Evolutionary conservation across 176 grass and related monocot genomes (phyloP).

Genomic region (Avena insularis): DNA sequence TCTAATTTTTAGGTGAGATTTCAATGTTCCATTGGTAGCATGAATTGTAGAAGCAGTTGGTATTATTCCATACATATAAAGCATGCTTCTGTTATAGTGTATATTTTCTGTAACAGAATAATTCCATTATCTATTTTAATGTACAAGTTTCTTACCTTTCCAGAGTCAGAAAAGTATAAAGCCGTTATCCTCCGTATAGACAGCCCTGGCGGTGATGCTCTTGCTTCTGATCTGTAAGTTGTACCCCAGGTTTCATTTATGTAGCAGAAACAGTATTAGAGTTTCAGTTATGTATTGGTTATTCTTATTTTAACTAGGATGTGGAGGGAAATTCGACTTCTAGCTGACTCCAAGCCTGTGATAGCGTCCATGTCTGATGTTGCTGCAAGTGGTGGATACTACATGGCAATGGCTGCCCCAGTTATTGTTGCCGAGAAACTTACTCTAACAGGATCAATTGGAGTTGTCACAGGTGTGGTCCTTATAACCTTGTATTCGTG

Average conservation of each 20-base stretch:
- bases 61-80: constrained; percentile 15
- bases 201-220: constrained; percentile 96
- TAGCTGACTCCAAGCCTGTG: constrained; percentile 87
- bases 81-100: constrained; percentile 33
- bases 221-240: constrained; percentile 99
- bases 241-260: constrained; percentile 24
- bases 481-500: constrained; percentile 38
- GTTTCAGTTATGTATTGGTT: constrained; percentile 35
- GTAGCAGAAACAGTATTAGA: background rate
- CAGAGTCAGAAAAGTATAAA: constrained; percentile 90
- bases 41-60: constrained; percentile 21
- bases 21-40: background rate
- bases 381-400: constrained; percentile 97
- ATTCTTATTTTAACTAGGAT: constrained; percentile 74
- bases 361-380: constrained; percentile 98
- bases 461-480: constrained; percentile 89
- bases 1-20: constrained; percentile 18
- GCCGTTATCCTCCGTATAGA: constrained; percentile 95
- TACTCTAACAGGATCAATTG: constrained; percentile 94
- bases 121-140: constrained; percentile 26
- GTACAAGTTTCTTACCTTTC: constrained; percentile 41
- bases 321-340: constrained; percentile 95
- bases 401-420: constrained; percentile 93
- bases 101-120: background rate
- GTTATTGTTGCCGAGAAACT: constrained; percentile 95